These are phyloP conservation scores for Persicaria tinctoria DNA, from an alignment of 148 eudicot genomes.

Conservation along the genomic window DNA sequence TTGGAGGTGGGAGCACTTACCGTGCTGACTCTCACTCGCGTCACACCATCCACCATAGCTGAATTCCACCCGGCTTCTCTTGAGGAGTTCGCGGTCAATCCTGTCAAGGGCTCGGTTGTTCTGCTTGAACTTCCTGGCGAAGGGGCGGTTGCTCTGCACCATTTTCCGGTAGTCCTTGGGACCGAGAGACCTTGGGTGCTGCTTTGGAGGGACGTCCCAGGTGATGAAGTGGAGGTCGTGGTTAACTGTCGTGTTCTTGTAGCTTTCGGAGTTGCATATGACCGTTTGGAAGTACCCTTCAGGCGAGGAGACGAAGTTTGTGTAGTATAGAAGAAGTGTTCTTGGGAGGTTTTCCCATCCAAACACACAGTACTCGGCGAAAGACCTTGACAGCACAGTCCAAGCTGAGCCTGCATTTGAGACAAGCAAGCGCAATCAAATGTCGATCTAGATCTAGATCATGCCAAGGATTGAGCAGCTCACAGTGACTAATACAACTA, in stretches of 20 bases:
- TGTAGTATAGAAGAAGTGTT: constrained; percentile 87
- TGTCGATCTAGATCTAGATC: not conserved
- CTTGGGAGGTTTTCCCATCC: constrained; percentile 94
- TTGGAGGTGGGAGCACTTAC: constrained; percentile 28
- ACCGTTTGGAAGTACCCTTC: constrained; percentile 91
- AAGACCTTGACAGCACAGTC: constrained; percentile 75
- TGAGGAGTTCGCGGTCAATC: constrained; percentile 66
- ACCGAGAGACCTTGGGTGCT: constrained; percentile 74
- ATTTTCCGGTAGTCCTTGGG: constrained; percentile 66
- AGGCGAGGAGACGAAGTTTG: constrained; percentile 88
- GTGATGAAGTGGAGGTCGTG: constrained; percentile 78
- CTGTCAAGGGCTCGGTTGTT: constrained; percentile 53
- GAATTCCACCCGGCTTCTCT: constrained; percentile 32
- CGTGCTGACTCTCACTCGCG: constrained; percentile 6
- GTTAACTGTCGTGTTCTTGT: constrained; percentile 69
- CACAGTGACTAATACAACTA: too few species aligned
- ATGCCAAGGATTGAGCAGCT: too few species aligned
- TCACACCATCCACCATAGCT: constrained; percentile 76
- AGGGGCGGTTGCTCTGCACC: constrained; percentile 70
- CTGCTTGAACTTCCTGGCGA: constrained; percentile 86
- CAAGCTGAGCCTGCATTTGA: constrained; percentile 73
- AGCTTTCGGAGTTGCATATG: constrained; percentile 68
- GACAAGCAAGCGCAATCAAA: not conserved
- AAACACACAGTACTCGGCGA: constrained; percentile 62
- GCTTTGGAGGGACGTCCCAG: constrained; percentile 91